Evolutionary conservation across 768 basidiomycete genomes (phyloP).

Genomic region (Mycena venus): DNA sequence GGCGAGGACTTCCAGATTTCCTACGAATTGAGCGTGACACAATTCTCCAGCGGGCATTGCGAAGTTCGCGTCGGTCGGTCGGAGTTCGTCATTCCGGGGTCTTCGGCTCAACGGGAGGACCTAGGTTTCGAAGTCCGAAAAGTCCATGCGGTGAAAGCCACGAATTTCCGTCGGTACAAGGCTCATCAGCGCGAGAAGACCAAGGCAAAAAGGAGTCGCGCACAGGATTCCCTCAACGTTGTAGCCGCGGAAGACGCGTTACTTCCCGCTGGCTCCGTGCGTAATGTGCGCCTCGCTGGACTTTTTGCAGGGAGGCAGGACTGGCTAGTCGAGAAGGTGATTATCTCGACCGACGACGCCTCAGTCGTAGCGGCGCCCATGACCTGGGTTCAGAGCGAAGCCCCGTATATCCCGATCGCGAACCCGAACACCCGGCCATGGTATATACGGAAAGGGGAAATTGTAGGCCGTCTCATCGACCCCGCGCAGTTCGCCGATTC

Average conservation of each 20-base stretch:
- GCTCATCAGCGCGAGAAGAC: background rate
- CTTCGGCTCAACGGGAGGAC: constrained; percentile 5
- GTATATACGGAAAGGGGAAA: no score
- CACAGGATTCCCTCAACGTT: background rate
- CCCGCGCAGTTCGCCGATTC: no score
- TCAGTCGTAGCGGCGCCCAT: constrained; percentile 18
- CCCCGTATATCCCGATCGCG: constrained; percentile 28
- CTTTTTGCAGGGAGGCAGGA: constrained; percentile 3
- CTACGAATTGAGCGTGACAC: constrained; percentile 36
- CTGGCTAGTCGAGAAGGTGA: constrained; percentile 33
- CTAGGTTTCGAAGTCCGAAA: constrained; percentile 18
- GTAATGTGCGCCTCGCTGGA: background rate
- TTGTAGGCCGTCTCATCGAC: no score
- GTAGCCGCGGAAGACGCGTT: background rate
- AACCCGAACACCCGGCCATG: constrained; percentile 24
- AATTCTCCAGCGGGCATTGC: constrained; percentile 16
- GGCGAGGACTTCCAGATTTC: constrained; percentile 44
- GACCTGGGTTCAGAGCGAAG: constrained; percentile 15
- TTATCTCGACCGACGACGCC: constrained; percentile 16
- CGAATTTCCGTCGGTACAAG: background rate
- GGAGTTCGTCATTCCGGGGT: background rate
- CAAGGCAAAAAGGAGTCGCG: background rate
- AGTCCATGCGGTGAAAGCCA: background rate
- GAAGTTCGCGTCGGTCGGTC: background rate
- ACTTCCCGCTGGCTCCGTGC: background rate